A percentile compares a stretch with the other conserved stretches of the same genome.
Conservation (phyloP, 164 flowering plant genomes). For the Umbellularia californica region DNA sequence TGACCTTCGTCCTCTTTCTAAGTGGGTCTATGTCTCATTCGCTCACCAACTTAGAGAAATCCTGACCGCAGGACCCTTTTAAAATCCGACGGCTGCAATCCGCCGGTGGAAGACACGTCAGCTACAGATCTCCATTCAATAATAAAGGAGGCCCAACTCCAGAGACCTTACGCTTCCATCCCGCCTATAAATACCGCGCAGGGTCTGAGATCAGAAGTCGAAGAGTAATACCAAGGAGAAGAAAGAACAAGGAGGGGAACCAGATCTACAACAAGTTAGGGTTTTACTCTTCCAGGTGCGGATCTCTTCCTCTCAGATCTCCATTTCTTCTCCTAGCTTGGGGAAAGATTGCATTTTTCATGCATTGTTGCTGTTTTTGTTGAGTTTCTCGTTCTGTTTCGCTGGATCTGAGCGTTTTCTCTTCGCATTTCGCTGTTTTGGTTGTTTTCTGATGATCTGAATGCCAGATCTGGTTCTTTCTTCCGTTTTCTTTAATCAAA, state of each 20-base stretch:
- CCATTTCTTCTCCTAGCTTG: not conserved
- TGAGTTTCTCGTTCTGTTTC: not conserved
- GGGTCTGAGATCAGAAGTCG: not conserved
- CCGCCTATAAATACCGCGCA: not conserved
- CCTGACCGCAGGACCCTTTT: not conserved
- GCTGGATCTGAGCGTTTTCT: not conserved
- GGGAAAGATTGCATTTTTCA: not conserved
- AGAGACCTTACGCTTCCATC: not conserved
- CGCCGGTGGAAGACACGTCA: not conserved
- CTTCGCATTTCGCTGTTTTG: not conserved
- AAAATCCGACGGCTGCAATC: not conserved
- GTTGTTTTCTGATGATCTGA: not conserved
- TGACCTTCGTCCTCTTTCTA: not conserved
- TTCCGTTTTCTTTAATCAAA: not conserved
- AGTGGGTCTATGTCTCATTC: not conserved
- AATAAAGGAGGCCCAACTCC: too few species aligned
- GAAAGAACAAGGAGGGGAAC: too few species aligned
- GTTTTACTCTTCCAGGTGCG: conserved; percentile 6
- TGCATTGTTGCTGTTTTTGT: not conserved
- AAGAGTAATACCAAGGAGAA: not conserved
- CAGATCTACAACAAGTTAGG: not conserved
- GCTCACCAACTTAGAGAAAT: not conserved
- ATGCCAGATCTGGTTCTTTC: not conserved
- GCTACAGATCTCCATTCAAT: not conserved
- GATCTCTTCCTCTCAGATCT: not conserved